These are phyloP conservation scores for Taphrina confusa DNA, from an alignment of 1,139 yeast genomes.

Conservation along the genomic window DNA sequence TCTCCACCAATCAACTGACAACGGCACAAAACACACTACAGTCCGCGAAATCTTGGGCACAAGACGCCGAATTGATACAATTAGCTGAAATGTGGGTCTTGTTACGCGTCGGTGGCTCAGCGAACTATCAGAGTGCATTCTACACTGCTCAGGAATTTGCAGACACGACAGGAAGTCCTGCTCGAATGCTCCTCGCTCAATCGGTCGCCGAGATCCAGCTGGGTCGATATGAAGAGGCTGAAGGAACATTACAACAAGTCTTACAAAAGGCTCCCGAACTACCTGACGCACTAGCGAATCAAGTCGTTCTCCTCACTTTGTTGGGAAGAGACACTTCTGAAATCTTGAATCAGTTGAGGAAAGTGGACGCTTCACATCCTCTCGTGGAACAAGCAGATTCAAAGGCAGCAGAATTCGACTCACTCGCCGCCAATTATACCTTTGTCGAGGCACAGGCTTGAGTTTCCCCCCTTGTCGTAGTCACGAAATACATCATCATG, in stretches of 20 bases:
- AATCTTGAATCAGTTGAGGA: slow-evolving; percentile 48
- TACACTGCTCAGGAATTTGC: slow-evolving; percentile 74
- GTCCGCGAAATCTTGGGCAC: slow-evolving; percentile 54
- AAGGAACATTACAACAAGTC: slow-evolving; percentile 52
- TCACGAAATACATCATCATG: too few species aligned
- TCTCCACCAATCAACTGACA: slow-evolving; percentile 46
- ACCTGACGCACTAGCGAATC: slow-evolving; percentile 61
- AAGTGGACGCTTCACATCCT: slow-evolving; percentile 55
- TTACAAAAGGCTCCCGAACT: slow-evolving; percentile 47
- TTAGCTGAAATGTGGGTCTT: slow-evolving; percentile 68
- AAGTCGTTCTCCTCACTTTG: slow-evolving; percentile 57
- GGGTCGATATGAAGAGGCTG: slow-evolving; percentile 55
- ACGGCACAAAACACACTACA: slow-evolving; percentile 46
- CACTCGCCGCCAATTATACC: slow-evolving; percentile 58
- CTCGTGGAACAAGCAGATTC: slow-evolving; percentile 55
- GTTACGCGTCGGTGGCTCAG: slow-evolving; percentile 57
- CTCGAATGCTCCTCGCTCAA: slow-evolving; percentile 52
- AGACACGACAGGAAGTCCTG: slow-evolving; percentile 51
- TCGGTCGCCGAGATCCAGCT: slow-evolving; percentile 53
- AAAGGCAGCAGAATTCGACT: slow-evolving; percentile 59
- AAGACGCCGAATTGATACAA: slow-evolving; percentile 68
- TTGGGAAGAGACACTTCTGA: slow-evolving; percentile 45
- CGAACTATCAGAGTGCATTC: slow-evolving; percentile 60
- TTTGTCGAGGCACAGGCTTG: slow-evolving; percentile 33
- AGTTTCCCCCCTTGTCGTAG: too few species aligned